Conservation (phyloP, 257 asterid genomes). For the Fraxinus cuspidata region DNA sequence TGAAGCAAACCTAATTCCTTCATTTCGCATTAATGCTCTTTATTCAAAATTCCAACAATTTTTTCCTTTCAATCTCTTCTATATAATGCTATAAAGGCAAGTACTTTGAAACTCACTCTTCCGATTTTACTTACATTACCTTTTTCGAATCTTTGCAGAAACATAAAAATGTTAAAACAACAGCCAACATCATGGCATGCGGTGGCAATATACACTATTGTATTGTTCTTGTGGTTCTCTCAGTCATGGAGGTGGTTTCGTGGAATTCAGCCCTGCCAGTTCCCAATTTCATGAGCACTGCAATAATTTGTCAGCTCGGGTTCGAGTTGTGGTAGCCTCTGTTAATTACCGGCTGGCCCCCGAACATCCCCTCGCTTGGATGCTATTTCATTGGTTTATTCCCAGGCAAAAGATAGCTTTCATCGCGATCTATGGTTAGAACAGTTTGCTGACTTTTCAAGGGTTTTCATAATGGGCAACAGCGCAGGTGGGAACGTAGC, state of each 20-base stretch:
- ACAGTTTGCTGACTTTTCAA: slow-evolving; percentile 30
- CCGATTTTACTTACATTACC: no score
- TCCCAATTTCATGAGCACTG: slow-evolving; percentile 39
- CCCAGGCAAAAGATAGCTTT: slow-evolving; percentile 28
- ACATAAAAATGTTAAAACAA: no score
- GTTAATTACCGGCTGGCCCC: slow-evolving; percentile 49
- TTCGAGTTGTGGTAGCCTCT: slow-evolving; percentile 38
- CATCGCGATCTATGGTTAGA: slow-evolving; percentile 37
- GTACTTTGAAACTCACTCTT: no score
- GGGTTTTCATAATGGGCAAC: slow-evolving; percentile 34
- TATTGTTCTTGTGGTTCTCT: not conserved
- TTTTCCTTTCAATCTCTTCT: no score
- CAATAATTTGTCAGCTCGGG: slow-evolving; percentile 32
- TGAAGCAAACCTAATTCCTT: no score
- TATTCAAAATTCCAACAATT: no score
- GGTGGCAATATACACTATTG: not conserved
- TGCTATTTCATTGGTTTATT: slow-evolving; percentile 31
- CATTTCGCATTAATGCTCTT: no score
- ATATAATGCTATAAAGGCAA: no score
- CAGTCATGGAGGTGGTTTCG: slow-evolving; percentile 42
- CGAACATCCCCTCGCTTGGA: slow-evolving; percentile 40
- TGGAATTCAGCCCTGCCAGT: slow-evolving; percentile 31
- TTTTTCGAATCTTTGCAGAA: no score
- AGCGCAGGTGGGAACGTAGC: slow-evolving; percentile 42
- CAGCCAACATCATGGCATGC: no score